Base-by-base conservation (phyloP, 352 stramenopile genomes). In the Globisporangium apiculatum region DNA sequence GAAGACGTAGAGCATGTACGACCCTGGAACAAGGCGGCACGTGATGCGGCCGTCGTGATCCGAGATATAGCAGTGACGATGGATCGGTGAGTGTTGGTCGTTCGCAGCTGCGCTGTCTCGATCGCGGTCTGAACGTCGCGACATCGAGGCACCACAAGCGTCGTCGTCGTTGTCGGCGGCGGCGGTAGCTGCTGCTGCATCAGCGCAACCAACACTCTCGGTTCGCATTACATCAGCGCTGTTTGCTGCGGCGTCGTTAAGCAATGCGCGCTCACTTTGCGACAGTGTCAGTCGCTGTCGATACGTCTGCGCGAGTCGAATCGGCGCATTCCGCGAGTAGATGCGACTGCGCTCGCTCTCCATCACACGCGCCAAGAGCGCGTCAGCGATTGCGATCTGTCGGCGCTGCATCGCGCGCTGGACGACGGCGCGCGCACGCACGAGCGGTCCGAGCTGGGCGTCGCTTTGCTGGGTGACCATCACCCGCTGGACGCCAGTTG, bases 1-100 rank as follows among this genome's bases (percentile, higher is more conserved):
- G 58, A 86, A 87, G 0, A 89, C 69, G 43, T 89, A 86, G 5
- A 89, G 6, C 2, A 75, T 84, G 67, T 89, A 89, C 11, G 76
- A 86, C 0, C 79, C 79, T 2, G 79, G 73, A 7, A 70, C 58
- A 2, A 89, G 58, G 5, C 61, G 66, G 35, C 77, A 87, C 1
- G 57, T 73, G 4, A 65, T 57, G 24, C 59, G 48, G 10, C 79
- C 79, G 24, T 75, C 57, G 0, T 35, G 56, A 41, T 87, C 72
- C 5, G 76, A 79, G 36, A 76, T 51, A 40, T 71, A 83, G 45
- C 60, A 66, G 40, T 31, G 58, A 64, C 12, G 38, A 18, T 58
- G 53, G 5, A 58, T 43, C 38, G 36, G 24, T 31, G 24, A 31
- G 24, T 48, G 43, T 40, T 48, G 12, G 49, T 53, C 42, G 60